Base-by-base conservation (phyloP, 1,284 basidiomycete genomes). In the Cryptococcus depauperatus region DNA sequence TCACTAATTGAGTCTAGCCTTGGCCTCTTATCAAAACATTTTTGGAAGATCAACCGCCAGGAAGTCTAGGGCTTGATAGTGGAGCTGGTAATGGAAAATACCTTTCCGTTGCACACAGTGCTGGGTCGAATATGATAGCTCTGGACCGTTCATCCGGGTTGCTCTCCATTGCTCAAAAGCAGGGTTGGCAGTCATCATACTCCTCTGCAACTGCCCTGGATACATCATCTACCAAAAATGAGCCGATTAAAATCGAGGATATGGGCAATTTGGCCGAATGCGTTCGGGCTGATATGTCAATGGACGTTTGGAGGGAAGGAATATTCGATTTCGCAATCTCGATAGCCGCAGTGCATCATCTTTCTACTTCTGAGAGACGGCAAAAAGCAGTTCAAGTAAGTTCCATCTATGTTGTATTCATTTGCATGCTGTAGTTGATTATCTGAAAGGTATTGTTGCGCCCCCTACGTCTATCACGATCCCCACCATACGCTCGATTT, bases 71-170 rank as follows among this genome's bases (percentile, higher is more conserved):
- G 5, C 78, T 96, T 13, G 95, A 99, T 68, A 83, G 89, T 10
- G 95, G 95, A 7, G 92, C 90, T 16, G 95, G 95, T 0, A 99
- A 99, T 57, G 95, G 95, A 37, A 97, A 97, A 76, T 97, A 97
- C 68, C 78, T 98, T 1, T 80, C 83, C 3, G 71, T 85, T 22
- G 50, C 61, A 8, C 45, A 51, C 26, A 18, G 81, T 77, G 7
- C 55, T 60, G 56, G 61, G 1, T 37, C 48, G 14, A 48, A 55
- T 29, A 86, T 84, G 7, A 75, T 95, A 32, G 90, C 88, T 1
- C 73, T 93, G 23, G 91, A 96, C 68, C 77, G 84, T 57, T 88
- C 84, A 58, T 69, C 70, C 22, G 88, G 83, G 45, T 70, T 96
- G 41, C 73, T 95, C n/a, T 68, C 77, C 30, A 79, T 89, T 47